Evolutionary conservation across 345 rosid species (phyloP), one percentile per base, ranked within the genome.

Genomic region (Linum trigynum): DNA sequence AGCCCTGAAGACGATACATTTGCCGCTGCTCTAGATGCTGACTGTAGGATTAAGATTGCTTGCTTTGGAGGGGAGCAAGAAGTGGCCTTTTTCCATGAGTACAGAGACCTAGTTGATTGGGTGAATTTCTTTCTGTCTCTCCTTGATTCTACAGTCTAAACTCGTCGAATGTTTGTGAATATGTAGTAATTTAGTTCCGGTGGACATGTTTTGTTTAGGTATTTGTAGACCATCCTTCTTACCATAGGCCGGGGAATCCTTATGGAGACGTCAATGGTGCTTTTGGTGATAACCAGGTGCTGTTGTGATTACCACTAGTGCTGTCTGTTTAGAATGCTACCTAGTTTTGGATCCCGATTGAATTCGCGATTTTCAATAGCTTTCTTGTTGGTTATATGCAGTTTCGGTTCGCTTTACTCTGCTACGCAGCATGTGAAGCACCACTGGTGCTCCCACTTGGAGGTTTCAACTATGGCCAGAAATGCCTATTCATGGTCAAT

Each of bases 401-500:
- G 99, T 92, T 92, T 80, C 84, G 99, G 75, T 92, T 86, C 82
- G 80, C 97, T 39, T 71, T 90, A 70, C 99, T 92, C 63, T 84
- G 94, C 81, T 87, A 92, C 74, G 96, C 99, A 40, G 99, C 99
- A 14, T 86, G 96, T 71, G 99, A 94, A 86, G 99, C 99, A 59
- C 99, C 97, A 16, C 74, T 94, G 39, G 87, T 94, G 72, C 87
- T 94, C 66, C 95, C 96, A 57, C 72, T 94, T 67, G 97, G 99
- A 65, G 99, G 99, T 17, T 90, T 77, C 63, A 90, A 90, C 32
- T 94, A 88, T 59, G 99, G 99, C 56, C 97, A 88, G 76, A 90
- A 88, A 67, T 86, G 94, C 67, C 81, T 94, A 61, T 94, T 90
- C 75, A 88, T 94, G 39, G 96, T 86, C 69, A 94, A 94, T 71